Evolutionary conservation across 2,329 filamentous ascomycete species (phyloP), one percentile per base, ranked within the genome.

Genomic region (Pestalotiopsis sp.): DNA sequence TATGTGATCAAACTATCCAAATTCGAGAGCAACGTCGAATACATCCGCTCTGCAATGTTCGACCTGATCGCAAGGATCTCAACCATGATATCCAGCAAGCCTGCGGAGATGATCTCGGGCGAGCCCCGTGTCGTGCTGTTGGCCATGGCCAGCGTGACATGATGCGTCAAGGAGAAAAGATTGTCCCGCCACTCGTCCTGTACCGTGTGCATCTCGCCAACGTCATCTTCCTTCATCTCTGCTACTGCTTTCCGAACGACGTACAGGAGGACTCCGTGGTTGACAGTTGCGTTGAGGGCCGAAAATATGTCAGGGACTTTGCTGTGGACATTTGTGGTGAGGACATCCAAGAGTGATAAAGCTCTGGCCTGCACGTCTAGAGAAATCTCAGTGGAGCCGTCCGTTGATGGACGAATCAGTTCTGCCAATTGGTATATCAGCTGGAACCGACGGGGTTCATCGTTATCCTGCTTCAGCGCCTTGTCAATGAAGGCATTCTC

Each of bases 261-360:
- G 76, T 98, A 98, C 73, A 98, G 92, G 59, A 99, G 86, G 38
- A 98, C 92, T 14, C 96, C 97, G 75, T 99, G 97, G 75, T 97
- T 98, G 49, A 98, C 95, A 74, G 95, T 97, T 66, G 97, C 93
- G 75, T 94, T 97, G 57, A 99, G 84, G n/a, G 96, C 94, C 57
- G 93, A 91, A 71, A 94, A 91, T 27, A 99, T 92, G 78, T 99
- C 96, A 41, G 90, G 84, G 38, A 91, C 88, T 76, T 94, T 95
- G 68, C 87, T 83, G 74, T 92, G 91, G 77, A 93, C 93, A 76
- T 90, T 92, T 20, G 59, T 62, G 6, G 93, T 90, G 68, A 99
- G 86, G n/a, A 93, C 93, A 77, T 98, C 94, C 64, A 99, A 85
- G 0, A 95, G 88, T 65, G 90, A 88, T 66, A 99, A 85, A 7